These are phyloP conservation scores for Curvularia spicifera DNA, from an alignment of 2,329 filamentous ascomycete species.

Conservation along the genomic window DNA sequence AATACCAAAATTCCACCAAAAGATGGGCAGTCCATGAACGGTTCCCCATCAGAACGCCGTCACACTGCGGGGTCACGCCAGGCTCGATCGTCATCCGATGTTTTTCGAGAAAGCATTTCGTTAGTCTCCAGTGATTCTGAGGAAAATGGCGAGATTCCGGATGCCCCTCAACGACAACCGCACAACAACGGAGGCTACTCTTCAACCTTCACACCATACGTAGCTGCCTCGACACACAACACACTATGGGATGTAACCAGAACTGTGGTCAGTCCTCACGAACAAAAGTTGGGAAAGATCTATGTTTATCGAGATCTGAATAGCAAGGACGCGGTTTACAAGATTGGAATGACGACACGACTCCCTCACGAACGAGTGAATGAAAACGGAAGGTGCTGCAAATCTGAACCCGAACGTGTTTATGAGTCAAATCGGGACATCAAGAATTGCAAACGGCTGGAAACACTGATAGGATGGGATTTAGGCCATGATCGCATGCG, in stretches of 20 bases:
- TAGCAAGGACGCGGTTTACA: neutral
- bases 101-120: neutral
- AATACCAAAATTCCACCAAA: no score
- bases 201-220: neutral
- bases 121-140: neutral
- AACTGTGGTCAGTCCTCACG: neutral
- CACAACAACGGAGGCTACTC: neutral
- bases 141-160: neutral
- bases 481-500: neutral
- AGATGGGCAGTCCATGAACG: no score
- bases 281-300: slow-evolving; percentile 9
- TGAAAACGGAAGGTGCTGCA: slow-evolving; percentile 10
- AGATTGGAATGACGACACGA: slow-evolving; percentile 18
- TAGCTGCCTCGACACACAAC: slow-evolving; percentile 4
- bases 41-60: no score
- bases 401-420: neutral
- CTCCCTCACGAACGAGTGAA: slow-evolving; percentile 2
- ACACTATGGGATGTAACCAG: slow-evolving; percentile 4
- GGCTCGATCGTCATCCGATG: neutral
- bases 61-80: no score
- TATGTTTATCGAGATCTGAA: slow-evolving; percentile 13
- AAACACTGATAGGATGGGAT: slow-evolving; percentile 14
- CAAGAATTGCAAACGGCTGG: slow-evolving; percentile 4
- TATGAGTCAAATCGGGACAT: slow-evolving; percentile 1
- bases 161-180: neutral